Percentiles rank a stretch among this genome's conserved stretches.
Conservation (phyloP, 371 early-diverging fungal species). For the Syncephalastrum sp. region DNA sequence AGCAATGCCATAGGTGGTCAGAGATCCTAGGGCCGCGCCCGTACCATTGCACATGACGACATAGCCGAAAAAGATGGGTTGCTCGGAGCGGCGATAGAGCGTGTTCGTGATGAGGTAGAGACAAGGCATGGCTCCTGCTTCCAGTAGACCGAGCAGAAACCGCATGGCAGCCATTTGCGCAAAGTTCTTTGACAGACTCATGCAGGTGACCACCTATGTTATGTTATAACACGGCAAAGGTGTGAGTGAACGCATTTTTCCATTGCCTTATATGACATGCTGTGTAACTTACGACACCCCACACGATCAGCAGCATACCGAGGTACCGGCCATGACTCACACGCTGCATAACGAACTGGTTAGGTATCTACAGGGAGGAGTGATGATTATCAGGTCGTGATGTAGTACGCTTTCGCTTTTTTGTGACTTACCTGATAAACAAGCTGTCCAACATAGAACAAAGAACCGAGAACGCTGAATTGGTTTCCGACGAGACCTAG, state of each 20-base stretch:
- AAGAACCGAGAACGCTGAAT: constrained; percentile 28
- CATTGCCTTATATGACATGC: constrained; percentile 1
- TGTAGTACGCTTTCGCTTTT: no score
- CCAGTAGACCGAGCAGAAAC: constrained; percentile 32
- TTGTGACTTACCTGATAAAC: constrained; percentile 26
- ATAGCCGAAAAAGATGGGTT: constrained; percentile 24
- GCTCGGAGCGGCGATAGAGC: constrained; percentile 30
- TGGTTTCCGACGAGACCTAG: constrained; percentile 18
- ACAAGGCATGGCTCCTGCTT: constrained; percentile 30
- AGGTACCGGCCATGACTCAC: constrained; percentile 27
- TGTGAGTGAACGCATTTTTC: background rate
- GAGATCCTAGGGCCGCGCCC: constrained; percentile 22
- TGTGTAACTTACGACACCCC: constrained; percentile 29
- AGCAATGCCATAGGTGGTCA: constrained; percentile 24
- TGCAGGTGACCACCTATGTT: constrained; percentile 6
- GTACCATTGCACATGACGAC: constrained; percentile 13
- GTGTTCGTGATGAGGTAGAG: constrained; percentile 25
- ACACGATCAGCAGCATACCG: constrained; percentile 22
- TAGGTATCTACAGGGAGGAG: constrained; percentile 9
- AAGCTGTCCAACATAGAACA: constrained; percentile 39
- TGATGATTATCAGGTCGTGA: no score
- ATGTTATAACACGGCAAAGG: background rate
- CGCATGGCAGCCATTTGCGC: constrained; percentile 25
- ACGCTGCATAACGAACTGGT: constrained; percentile 35
- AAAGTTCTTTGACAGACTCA: constrained; percentile 17